Evolutionary conservation across 176 grass and related monocot genomes (phyloP).

Genomic region (Musa beccarii): DNA sequence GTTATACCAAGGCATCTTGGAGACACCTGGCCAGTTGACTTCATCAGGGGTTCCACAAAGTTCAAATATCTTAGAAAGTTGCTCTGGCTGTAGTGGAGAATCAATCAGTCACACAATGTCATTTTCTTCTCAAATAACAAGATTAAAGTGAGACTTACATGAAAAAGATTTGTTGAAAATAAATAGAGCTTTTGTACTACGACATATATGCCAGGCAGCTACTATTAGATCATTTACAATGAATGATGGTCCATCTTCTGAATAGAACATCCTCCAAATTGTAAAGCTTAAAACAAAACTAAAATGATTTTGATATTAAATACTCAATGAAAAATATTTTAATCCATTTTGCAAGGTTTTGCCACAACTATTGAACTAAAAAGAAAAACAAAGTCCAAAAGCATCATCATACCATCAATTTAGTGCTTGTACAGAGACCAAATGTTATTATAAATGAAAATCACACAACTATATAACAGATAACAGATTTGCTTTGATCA

Average conservation of each 20-base stretch:
- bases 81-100: slow-evolving; percentile 49
- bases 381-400: not conserved
- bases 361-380: not conserved
- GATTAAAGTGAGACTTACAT: not conserved
- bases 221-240: not conserved
- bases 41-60: slow-evolving; percentile 90
- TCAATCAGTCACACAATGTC: not conserved
- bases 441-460: too few species aligned
- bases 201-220: not conserved
- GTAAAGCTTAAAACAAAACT: not conserved
- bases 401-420: not conserved
- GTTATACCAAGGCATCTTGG: slow-evolving; percentile 92
- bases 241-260: not conserved
- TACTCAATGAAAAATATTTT: not conserved
- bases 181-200: not conserved
- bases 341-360: not conserved
- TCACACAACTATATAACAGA: too few species aligned
- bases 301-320: not conserved
- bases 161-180: not conserved
- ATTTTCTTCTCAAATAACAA: slow-evolving; percentile 7
- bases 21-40: slow-evolving; percentile 68
- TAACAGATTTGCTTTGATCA: too few species aligned
- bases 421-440: not conserved
- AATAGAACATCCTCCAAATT: not conserved
- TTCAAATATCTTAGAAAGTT: slow-evolving; percentile 81